These are phyloP conservation scores for Salicornia ramosissima DNA, from an alignment of 148 eudicot species.

Conservation along the genomic window DNA sequence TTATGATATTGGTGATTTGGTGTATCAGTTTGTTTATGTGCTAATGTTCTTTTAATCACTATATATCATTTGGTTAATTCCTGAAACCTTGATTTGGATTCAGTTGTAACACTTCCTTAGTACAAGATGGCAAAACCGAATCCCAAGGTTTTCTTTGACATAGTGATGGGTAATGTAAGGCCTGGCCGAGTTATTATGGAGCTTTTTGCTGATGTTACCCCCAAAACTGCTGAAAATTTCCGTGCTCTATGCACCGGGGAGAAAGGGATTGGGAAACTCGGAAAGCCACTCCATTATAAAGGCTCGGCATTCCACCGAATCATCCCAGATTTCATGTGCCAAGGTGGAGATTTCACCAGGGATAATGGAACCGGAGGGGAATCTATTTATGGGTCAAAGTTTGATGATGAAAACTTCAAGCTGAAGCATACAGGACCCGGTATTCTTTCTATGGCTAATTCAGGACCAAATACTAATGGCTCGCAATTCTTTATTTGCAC, in stretches of 20 bases:
- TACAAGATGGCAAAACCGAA: slow-evolving; percentile 43
- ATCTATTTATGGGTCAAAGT: slow-evolving; percentile 71
- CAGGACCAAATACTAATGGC: slow-evolving; percentile 65
- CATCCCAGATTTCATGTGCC: slow-evolving; percentile 84
- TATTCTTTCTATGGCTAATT: slow-evolving; percentile 69
- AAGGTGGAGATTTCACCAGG: slow-evolving; percentile 87
- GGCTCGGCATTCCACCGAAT: slow-evolving; percentile 82
- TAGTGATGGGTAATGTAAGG: slow-evolving; percentile 53
- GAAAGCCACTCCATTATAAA: slow-evolving; percentile 77
- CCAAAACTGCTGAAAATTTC: slow-evolving; percentile 80
- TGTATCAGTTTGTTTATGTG: not conserved
- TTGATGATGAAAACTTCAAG: slow-evolving; percentile 74
- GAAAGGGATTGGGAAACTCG: slow-evolving; percentile 66
- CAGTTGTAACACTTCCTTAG: not conserved
- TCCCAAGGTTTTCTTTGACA: slow-evolving; percentile 87
- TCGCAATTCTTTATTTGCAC: slow-evolving; percentile 82
- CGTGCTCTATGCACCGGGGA: slow-evolving; percentile 91
- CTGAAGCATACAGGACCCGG: slow-evolving; percentile 58
- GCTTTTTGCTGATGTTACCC: slow-evolving; percentile 57
- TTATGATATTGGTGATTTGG: too few species aligned
- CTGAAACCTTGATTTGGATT: not conserved
- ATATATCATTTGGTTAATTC: not conserved
- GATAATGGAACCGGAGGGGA: slow-evolving; percentile 92
- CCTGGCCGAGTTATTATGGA: slow-evolving; percentile 77
- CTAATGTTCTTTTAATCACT: not conserved